Base-by-base conservation (phyloP, 2,329 filamentous ascomycete genomes). In the Colletotrichum karsti region DNA sequence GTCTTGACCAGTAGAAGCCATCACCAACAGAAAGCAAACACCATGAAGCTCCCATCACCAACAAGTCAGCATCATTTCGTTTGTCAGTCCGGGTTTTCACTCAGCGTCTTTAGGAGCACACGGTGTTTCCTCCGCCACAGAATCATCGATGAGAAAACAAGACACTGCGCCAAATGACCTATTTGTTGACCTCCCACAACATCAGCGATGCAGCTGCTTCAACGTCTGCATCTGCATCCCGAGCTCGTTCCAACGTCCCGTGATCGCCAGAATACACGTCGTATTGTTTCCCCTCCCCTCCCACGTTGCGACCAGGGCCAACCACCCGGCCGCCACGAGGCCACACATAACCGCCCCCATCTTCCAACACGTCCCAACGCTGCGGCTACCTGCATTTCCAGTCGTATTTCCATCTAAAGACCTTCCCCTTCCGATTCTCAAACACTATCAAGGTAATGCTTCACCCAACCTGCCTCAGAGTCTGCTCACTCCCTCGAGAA, bases 321-420 rank as follows among this genome's bases (percentile, higher is more conserved):
- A 28, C 51, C 51, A 37, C 50, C 50, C 18, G 13, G n/a, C 30
- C 20, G 26, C 26, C 50, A 35, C 50, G 18, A 22, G 42, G 42
- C 50, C 35, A 24, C 20, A 24, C 10, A 24, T 10, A 39, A 30
- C 51, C 12, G 30, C 51, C 33, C 33, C 50, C 30, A 51, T 13
- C 24, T 50, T 28, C 46, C 46, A 22, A 18, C 35, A n/a, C 13
- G 20, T 55, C 18, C 33, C 22, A 24, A 37, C 51, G 51, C 51
- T 18, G 35, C 57, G 57, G 57, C 44, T 60, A 30, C 20, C 44
- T 60, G 57, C 57, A 41, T 60, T 20, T 41, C 51, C 50, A 53
- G 30, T 26, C 50, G 35, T 33, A 10, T 22, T 26, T 53, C 18
- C 15, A 30, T 18, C 6, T 20, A 18, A 15, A 7, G 46, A 12